Evolutionary conservation across 805 yeast genomes (phyloP), one percentile per base, ranked within the genome.

Genomic region (Lachancea cidri): DNA sequence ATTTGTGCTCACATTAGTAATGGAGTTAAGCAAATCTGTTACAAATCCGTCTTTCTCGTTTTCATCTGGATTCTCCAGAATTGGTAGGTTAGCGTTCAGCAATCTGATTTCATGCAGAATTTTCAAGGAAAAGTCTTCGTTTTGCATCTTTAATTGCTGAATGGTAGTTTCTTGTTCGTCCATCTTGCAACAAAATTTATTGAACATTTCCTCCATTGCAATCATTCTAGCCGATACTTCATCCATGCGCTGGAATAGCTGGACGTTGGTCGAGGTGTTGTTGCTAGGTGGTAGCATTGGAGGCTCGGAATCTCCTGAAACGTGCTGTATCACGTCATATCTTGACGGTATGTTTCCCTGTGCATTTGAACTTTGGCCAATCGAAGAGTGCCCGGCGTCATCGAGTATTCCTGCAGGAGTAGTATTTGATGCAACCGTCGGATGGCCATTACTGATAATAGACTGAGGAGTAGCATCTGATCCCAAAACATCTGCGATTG

Each of bases 211-310:
- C 30, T 62, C 66, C 64, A 60, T 51, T 6, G 39, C 36, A 4
- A 41, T 41, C 39, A 41, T 22, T 32, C 65, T 47, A 3, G 57
- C 58, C 18, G 60, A 50, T 20, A 60, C 41, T 20, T 60, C 65
- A 35, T 59, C 64, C 60, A 60, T 50, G 33, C 64, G 50, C 45
- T 60, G 65, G 35, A 52, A 58, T 38, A 59, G 46, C 37, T 58
- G 47, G 14, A 58, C 47, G 41, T 41, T 48, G 3, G 39, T 25
- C 11, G 27, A 35, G 8, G 44, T 36, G 17, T 39, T 35, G 29
- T 41, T 35, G 13, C 33, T 33, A 7, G 42, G 4, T 15, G 39
- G 33, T 5, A 17, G 19, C 5, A 38, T 16, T 6, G 36, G 36
- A 17, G 35, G 31, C 14, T 35, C 43, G 17, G 43, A 30, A n/a